Evolutionary conservation across 2,329 filamentous ascomycete species (phyloP), one percentile per base, ranked within the genome.

Genomic region (Botrytis hyacinthi): DNA sequence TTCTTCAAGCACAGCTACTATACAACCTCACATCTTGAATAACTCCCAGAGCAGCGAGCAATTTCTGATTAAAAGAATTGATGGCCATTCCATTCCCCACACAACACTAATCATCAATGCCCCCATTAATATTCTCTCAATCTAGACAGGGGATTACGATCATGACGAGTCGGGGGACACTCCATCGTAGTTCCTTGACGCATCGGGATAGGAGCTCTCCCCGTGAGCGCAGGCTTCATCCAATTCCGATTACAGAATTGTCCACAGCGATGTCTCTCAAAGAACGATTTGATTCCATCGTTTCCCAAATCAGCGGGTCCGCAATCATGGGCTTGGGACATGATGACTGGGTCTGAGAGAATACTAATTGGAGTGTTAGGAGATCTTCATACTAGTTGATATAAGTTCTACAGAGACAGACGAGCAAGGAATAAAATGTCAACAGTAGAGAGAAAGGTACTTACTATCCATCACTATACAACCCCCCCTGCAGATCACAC

Each of bases 401-500:
- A 54, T 16, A n/a, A 5, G n/a, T n/a, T 54, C 3, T 3, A 16
- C 48, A 0, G 26, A 54, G 26, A 0, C 26, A 54, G 48, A 32
- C 3, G 37, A 12, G n/a, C 26, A 18, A 37, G 4, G 22, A 16
- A 26, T 16, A 1, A 44, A 20, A 26, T 26, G 0, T 60, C 22
- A 51, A 26, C 22, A 51, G 22, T 51, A 51, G n/a, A 14, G 29
- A 20, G 22, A 42, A 32, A 29, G 16, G 16, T 9, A 67, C 70
- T 67, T 57, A 72, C 70, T 59, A 73, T 40, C 73, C 73, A 57
- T 73, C n/a, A 16, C 70, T 35, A 51, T 74, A 70, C 16, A n/a
- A 37, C 16, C 70, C 71, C 10, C 73, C 73, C 32, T 74, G 71
- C 10, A 74, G 10, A 70, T 74, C 73, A 60, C 73, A 74, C 42